Evolutionary conservation across 2,329 filamentous ascomycete genomes (phyloP), one percentile per base, ranked within the genome.

Genomic region (Cytospora piceicola): DNA sequence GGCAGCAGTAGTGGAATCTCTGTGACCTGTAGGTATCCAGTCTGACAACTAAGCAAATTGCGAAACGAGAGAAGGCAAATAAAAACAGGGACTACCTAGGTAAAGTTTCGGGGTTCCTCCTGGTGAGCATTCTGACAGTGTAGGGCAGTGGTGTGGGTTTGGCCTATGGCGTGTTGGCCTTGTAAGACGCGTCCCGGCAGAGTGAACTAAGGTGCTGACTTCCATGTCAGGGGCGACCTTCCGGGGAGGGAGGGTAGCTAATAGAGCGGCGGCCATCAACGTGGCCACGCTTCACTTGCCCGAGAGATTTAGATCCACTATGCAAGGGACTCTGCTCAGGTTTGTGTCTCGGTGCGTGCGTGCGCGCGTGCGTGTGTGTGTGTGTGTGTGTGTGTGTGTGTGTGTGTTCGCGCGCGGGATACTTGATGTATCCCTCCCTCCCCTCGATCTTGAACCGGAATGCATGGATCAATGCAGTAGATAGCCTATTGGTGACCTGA

Each of bases 261-360:
- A 34, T 42, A 49, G 36, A 49, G 60, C 54, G 46, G 36, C 42
- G 52, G 36, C 29, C 52, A 49, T 55, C 60, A 49, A 62, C 60
- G 60, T 62, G 60, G 60, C 60, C 60, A 29, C 49, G 60, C 54
- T 54, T 62, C 52, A 62, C 60, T 62, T 62, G 60, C 52, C 53
- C 52, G 46, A 56, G 60, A 49, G 52, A 42, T 20, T 36, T 49
- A 34, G 60, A 62, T 62, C 52, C 54, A 62, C 60, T 54, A 62
- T 62, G 60, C 60, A 62, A 62, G 60, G 60, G 30, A 62, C 60
- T 62, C 39, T 62, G 34, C 39, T 20, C 46, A 6, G 24, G 3
- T 24, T 5, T 22, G n/a, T 17, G 39, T 42, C 15, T 7, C 17
- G 1, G 17, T 1, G 20, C 15, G 39, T 6, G 39, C 6, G 39